Evolutionary conservation across 2,329 filamentous ascomycete species (phyloP).

Genomic region (Fusarium citri): DNA sequence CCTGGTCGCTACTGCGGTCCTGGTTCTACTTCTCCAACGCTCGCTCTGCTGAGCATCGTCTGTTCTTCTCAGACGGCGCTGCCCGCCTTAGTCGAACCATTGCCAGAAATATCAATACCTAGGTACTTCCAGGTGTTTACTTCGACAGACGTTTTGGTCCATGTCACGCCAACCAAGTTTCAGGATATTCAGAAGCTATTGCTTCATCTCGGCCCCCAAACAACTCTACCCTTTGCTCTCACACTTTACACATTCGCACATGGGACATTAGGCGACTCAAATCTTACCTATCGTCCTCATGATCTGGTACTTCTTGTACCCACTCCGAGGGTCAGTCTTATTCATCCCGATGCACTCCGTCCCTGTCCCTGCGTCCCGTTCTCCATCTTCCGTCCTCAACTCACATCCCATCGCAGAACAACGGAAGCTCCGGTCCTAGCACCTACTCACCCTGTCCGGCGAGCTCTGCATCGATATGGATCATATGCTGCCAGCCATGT

Average conservation of each 20-base stretch:
- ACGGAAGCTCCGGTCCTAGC: conserved; percentile 77
- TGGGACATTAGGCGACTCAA: conserved; percentile 38
- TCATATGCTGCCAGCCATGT: conserved; percentile 78
- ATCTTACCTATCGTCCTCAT: conserved; percentile 55
- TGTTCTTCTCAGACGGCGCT: conserved; percentile 32
- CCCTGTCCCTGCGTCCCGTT: conserved; percentile 26
- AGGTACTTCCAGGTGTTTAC: not conserved
- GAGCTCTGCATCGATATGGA: conserved; percentile 75
- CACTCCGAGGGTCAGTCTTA: conserved; percentile 75
- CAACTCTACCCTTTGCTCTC: conserved; percentile 16
- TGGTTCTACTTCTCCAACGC: conserved; percentile 16
- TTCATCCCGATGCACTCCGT: conserved; percentile 21
- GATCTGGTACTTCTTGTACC: conserved; percentile 84
- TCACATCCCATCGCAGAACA: conserved; percentile 64
- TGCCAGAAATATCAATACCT: conserved; percentile 8
- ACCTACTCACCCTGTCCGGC: conserved; percentile 73
- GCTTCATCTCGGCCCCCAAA: conserved; percentile 11
- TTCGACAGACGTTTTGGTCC: conserved; percentile 32
- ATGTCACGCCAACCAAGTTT: conserved; percentile 42
- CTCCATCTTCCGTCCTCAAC: conserved; percentile 24
- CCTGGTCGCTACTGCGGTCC: conserved; percentile 23
- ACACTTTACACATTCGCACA: conserved; percentile 30
- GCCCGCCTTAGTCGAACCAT: conserved; percentile 41
- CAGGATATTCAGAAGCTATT: conserved; percentile 24
- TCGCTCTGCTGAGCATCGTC: conserved; percentile 30